These are phyloP conservation scores for Perkinsus marinus DNA, from an alignment of 169 alveolate species.

Conservation along the genomic window DNA sequence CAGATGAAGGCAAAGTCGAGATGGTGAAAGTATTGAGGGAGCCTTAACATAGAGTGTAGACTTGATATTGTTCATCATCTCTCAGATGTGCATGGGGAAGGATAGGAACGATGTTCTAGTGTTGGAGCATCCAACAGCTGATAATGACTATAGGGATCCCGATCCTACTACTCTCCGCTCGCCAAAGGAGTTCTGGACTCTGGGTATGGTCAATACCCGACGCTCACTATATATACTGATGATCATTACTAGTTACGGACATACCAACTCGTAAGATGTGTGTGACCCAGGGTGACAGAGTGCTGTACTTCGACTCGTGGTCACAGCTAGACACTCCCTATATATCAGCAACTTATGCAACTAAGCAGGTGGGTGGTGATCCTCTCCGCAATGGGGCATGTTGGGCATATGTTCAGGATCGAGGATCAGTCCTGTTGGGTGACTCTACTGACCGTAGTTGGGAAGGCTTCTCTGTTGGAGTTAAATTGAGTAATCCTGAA, in stretches of 20 bases:
- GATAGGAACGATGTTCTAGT: not conserved
- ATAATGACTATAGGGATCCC: not conserved
- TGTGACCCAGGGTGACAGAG: not conserved
- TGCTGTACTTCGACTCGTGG: not conserved
- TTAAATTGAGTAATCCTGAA: not conserved
- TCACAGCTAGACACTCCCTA: not conserved
- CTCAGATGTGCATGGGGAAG: not conserved
- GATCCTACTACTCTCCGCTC: not conserved
- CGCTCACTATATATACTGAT: not conserved
- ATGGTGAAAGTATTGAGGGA: not conserved
- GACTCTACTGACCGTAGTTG: not conserved
- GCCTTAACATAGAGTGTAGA: not conserved
- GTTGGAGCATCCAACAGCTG: not conserved
- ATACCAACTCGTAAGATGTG: not conserved
- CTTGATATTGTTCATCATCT: not conserved
- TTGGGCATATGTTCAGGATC: not conserved
- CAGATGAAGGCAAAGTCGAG: not conserved
- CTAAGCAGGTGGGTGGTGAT: not conserved
- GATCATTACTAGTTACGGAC: not conserved
- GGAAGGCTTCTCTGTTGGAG: not conserved
- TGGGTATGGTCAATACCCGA: not conserved
- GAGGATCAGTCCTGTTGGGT: not conserved
- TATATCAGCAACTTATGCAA: not conserved
- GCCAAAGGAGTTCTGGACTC: not conserved
- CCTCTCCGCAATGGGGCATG: not conserved